Evolutionary conservation across 2,329 filamentous ascomycete genomes (phyloP).

Genomic region (Calonectria fujianensis): DNA sequence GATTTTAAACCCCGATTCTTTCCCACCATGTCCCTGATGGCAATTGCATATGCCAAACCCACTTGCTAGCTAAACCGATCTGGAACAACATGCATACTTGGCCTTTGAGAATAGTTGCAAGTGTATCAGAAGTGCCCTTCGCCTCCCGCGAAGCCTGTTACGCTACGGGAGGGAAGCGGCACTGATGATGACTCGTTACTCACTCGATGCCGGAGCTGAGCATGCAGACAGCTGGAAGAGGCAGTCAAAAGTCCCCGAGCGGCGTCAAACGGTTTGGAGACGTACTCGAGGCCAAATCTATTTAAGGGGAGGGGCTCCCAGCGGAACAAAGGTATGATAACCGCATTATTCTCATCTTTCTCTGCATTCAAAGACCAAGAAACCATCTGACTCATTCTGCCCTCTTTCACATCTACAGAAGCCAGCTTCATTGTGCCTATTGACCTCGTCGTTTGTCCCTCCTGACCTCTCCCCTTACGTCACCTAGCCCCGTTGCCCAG

Average conservation of each 20-base stretch:
- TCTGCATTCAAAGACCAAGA: not conserved
- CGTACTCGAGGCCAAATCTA: not conserved
- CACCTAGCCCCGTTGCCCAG: not conserved
- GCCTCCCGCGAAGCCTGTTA: not conserved
- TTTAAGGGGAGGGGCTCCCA: not conserved
- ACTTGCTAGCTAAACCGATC: not conserved
- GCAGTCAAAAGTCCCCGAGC: not conserved
- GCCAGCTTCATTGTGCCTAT: not conserved
- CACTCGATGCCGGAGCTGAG: not conserved
- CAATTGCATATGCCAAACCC: slow-evolving; percentile 1
- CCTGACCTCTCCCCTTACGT: not conserved
- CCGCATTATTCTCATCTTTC: not conserved
- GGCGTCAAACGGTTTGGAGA: not conserved
- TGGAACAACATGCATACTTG: slow-evolving; percentile 2
- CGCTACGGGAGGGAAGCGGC: slow-evolving; percentile 6
- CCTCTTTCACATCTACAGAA: not conserved
- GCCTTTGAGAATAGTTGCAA: slow-evolving; percentile 4
- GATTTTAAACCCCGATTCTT: not conserved
- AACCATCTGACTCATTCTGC: not conserved
- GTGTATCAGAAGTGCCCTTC: not conserved
- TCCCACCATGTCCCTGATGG: slow-evolving; percentile 6
- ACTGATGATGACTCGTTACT: slow-evolving; percentile 7
- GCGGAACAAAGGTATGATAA: not conserved
- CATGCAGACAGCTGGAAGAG: slow-evolving; percentile 1
- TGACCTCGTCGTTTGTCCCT: slow-evolving; percentile 12